These are phyloP conservation scores for Vanderwaltozyma verrucispora DNA, from an alignment of 805 yeast species.

Conservation along the genomic window DNA sequence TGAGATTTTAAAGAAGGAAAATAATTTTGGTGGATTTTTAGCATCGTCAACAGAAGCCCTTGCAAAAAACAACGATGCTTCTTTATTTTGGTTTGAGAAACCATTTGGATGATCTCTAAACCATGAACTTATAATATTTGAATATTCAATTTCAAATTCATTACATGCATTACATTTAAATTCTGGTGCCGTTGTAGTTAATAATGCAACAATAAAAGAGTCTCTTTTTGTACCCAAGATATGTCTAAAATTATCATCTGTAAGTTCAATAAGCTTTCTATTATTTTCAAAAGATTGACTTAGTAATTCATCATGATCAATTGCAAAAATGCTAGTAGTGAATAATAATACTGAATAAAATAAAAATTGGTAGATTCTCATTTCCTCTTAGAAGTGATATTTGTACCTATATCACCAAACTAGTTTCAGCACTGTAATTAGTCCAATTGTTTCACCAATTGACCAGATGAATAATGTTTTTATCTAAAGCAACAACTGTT, in stretches of 20 bases:
- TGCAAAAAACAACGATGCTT: conserved; percentile 47
- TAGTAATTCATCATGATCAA: conserved; percentile 12
- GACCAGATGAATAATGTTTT: too few species aligned
- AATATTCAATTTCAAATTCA: conserved; percentile 56
- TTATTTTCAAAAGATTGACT: conserved; percentile 20
- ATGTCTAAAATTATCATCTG: conserved; percentile 47
- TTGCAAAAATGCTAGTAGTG: neutral
- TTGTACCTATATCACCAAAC: too few species aligned
- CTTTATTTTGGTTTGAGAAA: conserved; percentile 18
- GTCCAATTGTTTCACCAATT: too few species aligned
- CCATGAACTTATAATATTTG: conserved; percentile 55
- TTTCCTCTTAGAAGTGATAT: neutral
- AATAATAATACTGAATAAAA: neutral
- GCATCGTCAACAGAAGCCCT: conserved; percentile 62
- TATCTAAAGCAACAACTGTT: too few species aligned
- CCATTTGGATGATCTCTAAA: conserved; percentile 44
- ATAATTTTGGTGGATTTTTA: conserved; percentile 37
- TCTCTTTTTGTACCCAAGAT: conserved; percentile 52
- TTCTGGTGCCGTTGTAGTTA: conserved; percentile 65
- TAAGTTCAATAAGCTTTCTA: conserved; percentile 36
- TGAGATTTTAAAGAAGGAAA: conserved; percentile 37
- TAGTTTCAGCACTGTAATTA: too few species aligned
- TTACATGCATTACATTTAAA: conserved; percentile 70
- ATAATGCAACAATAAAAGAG: conserved; percentile 52
- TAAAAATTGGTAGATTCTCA: neutral